These are phyloP conservation scores for Colletotrichum limetticola DNA, from an alignment of 2,329 filamentous ascomycete genomes.

Conservation along the genomic window DNA sequence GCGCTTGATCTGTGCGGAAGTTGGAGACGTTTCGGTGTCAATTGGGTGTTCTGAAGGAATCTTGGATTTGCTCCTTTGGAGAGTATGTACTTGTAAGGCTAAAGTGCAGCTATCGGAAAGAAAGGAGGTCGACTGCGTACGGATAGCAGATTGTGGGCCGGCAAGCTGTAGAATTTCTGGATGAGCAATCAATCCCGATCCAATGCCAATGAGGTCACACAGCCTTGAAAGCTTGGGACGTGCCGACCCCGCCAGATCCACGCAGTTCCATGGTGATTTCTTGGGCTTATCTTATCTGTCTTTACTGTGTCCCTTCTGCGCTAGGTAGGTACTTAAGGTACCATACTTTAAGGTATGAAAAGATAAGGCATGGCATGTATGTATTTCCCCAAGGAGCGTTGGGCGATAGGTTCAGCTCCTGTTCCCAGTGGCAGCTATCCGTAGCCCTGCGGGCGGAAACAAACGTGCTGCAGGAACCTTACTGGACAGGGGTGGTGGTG, in stretches of 20 bases:
- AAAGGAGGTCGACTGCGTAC: neutral
- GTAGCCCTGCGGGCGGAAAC: constrained; percentile 26
- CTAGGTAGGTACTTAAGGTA: neutral
- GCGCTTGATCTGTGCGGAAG: neutral
- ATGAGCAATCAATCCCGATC: constrained; percentile 20
- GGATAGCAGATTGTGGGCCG: constrained; percentile 9
- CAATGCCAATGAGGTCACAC: constrained; percentile 17
- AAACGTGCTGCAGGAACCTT: constrained; percentile 35
- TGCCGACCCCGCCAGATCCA: constrained; percentile 34
- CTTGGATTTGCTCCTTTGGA: neutral
- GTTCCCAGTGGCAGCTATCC: neutral
- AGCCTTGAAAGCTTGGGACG: neutral
- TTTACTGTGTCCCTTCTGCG: neutral
- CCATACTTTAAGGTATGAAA: neutral
- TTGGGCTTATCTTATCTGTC: constrained; percentile 11
- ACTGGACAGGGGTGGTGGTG: constrained; percentile 20
- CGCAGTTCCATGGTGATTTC: neutral
- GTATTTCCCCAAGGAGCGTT: neutral
- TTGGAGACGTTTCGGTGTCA: neutral
- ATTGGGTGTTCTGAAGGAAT: neutral
- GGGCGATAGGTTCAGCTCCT: neutral
- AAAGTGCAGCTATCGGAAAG: neutral
- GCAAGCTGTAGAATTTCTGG: constrained; percentile 21
- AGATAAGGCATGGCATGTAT: no score
- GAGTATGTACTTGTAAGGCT: no score